These are phyloP conservation scores for Spizellomyces punctatus DNA, from an alignment of 192 early-diverging fungal species.

Conservation along the genomic window DNA sequence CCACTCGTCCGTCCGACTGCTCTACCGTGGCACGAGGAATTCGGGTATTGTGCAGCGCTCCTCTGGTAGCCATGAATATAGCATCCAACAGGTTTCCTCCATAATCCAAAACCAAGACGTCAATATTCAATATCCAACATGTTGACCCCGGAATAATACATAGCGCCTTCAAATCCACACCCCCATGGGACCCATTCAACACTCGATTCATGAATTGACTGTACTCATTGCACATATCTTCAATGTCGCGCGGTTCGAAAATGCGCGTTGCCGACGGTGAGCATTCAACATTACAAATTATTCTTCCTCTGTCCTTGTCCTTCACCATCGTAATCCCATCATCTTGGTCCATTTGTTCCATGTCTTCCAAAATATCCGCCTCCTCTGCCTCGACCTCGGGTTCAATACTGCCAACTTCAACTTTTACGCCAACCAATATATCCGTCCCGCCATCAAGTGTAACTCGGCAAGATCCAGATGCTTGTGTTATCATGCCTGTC, in stretches of 20 bases:
- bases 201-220: conserved; percentile 80
- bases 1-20: conserved; percentile 77
- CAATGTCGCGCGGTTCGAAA: conserved; percentile 40
- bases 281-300: conserved; percentile 89
- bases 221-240: conserved; percentile 83
- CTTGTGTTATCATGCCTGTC: conserved; percentile 86
- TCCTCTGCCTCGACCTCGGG: conserved; percentile 30
- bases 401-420: conserved; percentile 72
- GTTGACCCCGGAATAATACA: conserved; percentile 88
- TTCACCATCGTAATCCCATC: conserved; percentile 11
- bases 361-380: conserved; percentile 61
- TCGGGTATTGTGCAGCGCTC: conserved; percentile 85
- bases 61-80: conserved; percentile 82
- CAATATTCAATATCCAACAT: conserved; percentile 85
- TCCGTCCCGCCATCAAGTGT: conserved; percentile 79
- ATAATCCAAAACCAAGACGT: conserved; percentile 88
- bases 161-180: conserved; percentile 81
- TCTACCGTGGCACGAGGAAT: conserved; percentile 85
- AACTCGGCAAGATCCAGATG: conserved; percentile 80
- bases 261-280: conserved; percentile 34
- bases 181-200: conserved; percentile 78
- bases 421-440: conserved; percentile 93
- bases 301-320: conserved; percentile 53
- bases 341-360: conserved; percentile 26
- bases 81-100: conserved; percentile 86